Evolutionary conservation across 75 land plant genomes (phyloP), one percentile per base, ranked within the genome.

Genomic region (Gnetum montanum): DNA sequence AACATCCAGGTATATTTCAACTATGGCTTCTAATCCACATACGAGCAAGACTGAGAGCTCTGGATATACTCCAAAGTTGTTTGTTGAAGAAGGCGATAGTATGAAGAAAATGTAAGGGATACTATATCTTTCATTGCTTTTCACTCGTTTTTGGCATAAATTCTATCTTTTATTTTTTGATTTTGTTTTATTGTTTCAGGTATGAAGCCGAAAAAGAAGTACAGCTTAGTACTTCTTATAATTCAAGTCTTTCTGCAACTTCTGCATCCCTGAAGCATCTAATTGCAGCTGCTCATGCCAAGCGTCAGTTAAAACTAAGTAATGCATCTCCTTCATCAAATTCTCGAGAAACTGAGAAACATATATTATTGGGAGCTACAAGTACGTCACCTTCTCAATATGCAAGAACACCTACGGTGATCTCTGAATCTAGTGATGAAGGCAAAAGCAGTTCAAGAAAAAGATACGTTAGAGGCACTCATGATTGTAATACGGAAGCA

Each of bases 161-260:
- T n/a, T n/a, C n/a, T n/a, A n/a, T n/a, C n/a, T n/a, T n/a, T n/a
- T n/a, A n/a, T n/a, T n/a, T n/a, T n/a, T n/a, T n/a, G n/a, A n/a
- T n/a, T n/a, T n/a, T n/a, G n/a, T n/a, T 23, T 52, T 34, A 33
- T 33, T 53, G 55, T 50, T 50, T 8, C 43, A 79, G 82, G 68
- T 34, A 40, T 49, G 64, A 67, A 31, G 44, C 15, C 52, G 41
- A 24, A 46, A 51, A 61, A 46, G 75, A 71, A 31, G 43, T 49
- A 31, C 25, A 46, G 48, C 31, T 11, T 15, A 46, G 49, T 15
- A 30, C 34, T 3, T 33, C 50, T 8, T 46, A 68, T 41, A 31
- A 60, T 31, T 38, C 33, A 16, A 40, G 49, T 24, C 8, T 45
- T 34, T 16, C 58, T 31, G 13, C 58, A 40, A 26, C 57, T 19